Conservation (phyloP, 1,284 basidiomycete species). For the Austropuccinia psidii region DNA sequence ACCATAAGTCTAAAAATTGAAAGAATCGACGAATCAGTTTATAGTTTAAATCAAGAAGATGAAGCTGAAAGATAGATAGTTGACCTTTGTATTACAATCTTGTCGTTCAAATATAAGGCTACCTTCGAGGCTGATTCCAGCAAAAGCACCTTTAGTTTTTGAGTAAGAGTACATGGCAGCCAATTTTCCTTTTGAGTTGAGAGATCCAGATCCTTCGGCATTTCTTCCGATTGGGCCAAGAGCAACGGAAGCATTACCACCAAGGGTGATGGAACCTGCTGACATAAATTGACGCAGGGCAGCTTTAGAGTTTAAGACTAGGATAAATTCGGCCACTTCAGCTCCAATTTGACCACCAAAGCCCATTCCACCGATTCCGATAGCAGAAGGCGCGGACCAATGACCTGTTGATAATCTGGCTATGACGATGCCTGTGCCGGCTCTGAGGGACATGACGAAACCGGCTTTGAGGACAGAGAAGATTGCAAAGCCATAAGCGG, state of each 20-base stretch:
- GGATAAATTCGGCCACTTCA: constrained; percentile 88
- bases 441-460: constrained; percentile 57
- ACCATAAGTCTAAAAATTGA: constrained; percentile 53
- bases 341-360: constrained; percentile 72
- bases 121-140: constrained; percentile 71
- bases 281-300: constrained; percentile 82
- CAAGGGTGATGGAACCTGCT: constrained; percentile 80
- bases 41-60: background rate
- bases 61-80: constrained; percentile 12
- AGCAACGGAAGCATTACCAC: constrained; percentile 86
- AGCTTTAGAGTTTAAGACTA: constrained; percentile 67
- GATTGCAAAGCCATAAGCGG: constrained; percentile 75
- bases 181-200: constrained; percentile 78
- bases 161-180: constrained; percentile 97
- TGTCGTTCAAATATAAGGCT: constrained; percentile 88
- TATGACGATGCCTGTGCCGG: constrained; percentile 85
- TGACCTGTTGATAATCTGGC: constrained; percentile 74
- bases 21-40: background rate
- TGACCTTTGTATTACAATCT: constrained; percentile 54
- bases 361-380: constrained; percentile 88
- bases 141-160: constrained; percentile 72
- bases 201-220: constrained; percentile 78
- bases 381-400: constrained; percentile 90
- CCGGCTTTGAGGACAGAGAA: constrained; percentile 59
- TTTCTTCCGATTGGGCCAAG: constrained; percentile 89